A percentile compares a stretch with the other conserved stretches of the same genome.
Conservation (phyloP, 495 filamentous ascomycete species). For the Glutinoglossum americanum region DNA sequence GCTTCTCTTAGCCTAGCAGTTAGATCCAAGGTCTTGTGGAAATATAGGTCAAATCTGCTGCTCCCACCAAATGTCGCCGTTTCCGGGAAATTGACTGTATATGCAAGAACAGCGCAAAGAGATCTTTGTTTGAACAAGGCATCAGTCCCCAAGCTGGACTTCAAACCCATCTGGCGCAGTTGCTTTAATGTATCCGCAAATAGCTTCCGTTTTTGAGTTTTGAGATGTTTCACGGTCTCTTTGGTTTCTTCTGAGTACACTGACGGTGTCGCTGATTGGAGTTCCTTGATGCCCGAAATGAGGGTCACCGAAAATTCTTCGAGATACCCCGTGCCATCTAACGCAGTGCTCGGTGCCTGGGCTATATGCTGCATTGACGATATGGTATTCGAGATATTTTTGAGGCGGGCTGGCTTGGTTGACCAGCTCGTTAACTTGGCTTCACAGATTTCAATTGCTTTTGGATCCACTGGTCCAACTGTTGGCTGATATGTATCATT, state of each 20-base stretch:
- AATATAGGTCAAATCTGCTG: conserved; percentile 40
- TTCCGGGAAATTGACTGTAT: conserved; percentile 16
- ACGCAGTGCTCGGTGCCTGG: conserved; percentile 24
- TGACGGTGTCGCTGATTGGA: conserved; percentile 62
- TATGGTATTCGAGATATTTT: conserved; percentile 41
- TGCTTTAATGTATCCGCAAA: conserved; percentile 70
- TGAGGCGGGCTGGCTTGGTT: conserved; percentile 42
- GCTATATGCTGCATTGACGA: conserved; percentile 37
- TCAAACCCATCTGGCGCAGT: conserved; percentile 72
- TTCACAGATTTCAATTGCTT: conserved; percentile 29
- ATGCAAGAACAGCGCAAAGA: conserved; percentile 42
- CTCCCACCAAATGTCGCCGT: conserved; percentile 5
- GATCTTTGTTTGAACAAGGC: conserved; percentile 49
- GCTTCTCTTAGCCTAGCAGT: conserved; percentile 43
- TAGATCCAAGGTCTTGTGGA: conserved; percentile 54
- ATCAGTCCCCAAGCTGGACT: conserved; percentile 48
- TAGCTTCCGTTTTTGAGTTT: conserved; percentile 72
- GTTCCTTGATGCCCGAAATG: conserved; percentile 39
- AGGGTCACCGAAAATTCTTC: conserved; percentile 45
- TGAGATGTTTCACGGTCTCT: conserved; percentile 60
- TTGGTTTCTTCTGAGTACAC: conserved; percentile 65
- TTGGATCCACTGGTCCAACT: conserved; percentile 17
- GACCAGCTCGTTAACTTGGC: conserved; percentile 30
- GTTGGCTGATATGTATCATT: conserved; percentile 5
- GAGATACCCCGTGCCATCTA: conserved; percentile 38